phyloP scores from a whole-genome alignment of 768 basidiomycete genomes.

The Candolleomyces aberdarensis region DNA sequence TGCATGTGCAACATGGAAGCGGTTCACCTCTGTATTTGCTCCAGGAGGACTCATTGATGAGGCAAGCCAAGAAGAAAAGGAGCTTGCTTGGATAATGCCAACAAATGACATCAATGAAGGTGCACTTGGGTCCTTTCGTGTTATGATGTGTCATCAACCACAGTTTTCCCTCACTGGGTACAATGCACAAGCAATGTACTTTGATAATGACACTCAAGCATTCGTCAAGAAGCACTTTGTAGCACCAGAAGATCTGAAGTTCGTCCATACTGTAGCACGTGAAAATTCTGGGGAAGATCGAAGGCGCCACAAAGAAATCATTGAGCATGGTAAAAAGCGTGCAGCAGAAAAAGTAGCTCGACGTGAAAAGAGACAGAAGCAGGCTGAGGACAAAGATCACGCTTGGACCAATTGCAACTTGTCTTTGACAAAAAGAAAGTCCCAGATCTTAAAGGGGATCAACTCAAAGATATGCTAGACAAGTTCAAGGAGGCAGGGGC shows the following conservation, averaged over 20 bases:
- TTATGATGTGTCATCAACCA: constrained; percentile 16
- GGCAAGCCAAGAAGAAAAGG: constrained; percentile 16
- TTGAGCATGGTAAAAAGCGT: background rate
- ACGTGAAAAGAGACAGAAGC: background rate
- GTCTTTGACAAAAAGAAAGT: background rate
- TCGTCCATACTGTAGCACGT: background rate
- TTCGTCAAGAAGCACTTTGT: constrained; percentile 18
- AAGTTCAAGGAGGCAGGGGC: background rate
- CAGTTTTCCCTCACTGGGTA: constrained; percentile 15
- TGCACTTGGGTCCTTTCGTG: constrained; percentile 19
- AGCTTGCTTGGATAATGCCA: constrained; percentile 23
- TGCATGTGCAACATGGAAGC: constrained; percentile 17
- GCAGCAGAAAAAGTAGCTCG: background rate
- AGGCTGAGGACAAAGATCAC: background rate
- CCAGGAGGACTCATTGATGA: constrained; percentile 24
- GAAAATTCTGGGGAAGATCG: background rate
- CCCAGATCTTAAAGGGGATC: background rate
- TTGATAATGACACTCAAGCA: constrained; percentile 18
- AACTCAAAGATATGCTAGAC: background rate
- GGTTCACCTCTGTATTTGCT: constrained; percentile 25
- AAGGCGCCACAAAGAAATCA: background rate
- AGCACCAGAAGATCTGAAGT: background rate
- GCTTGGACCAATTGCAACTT: background rate
- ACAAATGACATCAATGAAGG: constrained; percentile 33
- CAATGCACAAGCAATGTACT: constrained; percentile 21